Evolutionary conservation across 73 alveolate genomes (phyloP).

Genomic region (Paramecium caudatum): DNA sequence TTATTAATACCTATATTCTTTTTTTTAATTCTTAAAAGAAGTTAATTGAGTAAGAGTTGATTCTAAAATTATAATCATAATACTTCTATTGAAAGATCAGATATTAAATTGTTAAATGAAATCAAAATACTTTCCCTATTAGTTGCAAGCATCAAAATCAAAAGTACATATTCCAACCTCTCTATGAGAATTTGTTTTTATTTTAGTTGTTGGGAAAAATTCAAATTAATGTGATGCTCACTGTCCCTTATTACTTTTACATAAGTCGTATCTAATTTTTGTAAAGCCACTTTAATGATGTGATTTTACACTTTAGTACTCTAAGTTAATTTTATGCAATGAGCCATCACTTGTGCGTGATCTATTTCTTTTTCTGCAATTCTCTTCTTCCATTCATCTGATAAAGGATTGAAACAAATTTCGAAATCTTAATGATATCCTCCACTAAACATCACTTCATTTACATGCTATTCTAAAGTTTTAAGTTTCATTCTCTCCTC

Average conservation of each 20-base stretch:
- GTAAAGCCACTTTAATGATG: neutral
- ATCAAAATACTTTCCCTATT: neutral
- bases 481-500: neutral
- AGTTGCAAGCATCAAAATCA: neutral
- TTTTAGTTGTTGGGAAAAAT: neutral
- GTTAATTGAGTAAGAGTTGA: neutral
- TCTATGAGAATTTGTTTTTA: constrained; percentile 1
- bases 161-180: neutral
- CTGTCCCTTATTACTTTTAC: neutral
- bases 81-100: constrained; percentile 7
- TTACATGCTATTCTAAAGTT: constrained; percentile 49
- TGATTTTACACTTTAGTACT: neutral
- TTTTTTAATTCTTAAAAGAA: neutral
- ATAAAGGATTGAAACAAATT: constrained; percentile 47
- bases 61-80: constrained; percentile 8
- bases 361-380: neutral
- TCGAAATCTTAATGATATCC: constrained; percentile 24
- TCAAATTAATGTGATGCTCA: neutral
- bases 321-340: neutral
- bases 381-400: constrained; percentile 56
- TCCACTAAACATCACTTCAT: constrained; percentile 45
- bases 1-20: neutral
- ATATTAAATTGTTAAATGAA: neutral
- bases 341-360: neutral
- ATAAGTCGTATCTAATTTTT: neutral